phyloP scores from a whole-genome alignment of 192 early-diverging fungal genomes.

The Coemansia sp. region DNA sequence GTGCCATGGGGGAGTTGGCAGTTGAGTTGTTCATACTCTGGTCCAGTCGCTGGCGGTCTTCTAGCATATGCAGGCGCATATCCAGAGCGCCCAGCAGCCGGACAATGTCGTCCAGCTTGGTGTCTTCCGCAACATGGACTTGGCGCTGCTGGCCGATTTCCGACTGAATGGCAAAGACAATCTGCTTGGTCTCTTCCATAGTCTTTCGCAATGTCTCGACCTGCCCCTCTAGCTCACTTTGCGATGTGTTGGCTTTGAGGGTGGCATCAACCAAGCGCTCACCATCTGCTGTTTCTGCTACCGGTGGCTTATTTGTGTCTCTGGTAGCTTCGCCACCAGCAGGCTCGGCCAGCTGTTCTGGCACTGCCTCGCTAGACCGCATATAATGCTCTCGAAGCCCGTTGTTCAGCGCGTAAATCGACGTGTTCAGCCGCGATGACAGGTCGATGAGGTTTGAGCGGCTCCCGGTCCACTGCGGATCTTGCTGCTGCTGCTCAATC shows the following conservation, averaged over 20 bases:
- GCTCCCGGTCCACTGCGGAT: constrained; percentile 6
- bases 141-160: constrained; percentile 34
- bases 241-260: background rate
- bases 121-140: constrained; percentile 17
- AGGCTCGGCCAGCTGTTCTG: background rate
- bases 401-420: constrained; percentile 30
- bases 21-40: background rate
- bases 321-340: background rate
- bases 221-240: constrained; percentile 33
- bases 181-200: constrained; percentile 44
- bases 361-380: constrained; percentile 4
- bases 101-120: constrained; percentile 40
- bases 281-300: constrained; percentile 11
- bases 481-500: constrained; percentile 9
- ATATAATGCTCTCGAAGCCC: constrained; percentile 29
- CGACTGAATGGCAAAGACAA: constrained; percentile 33
- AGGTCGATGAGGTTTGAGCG: constrained; percentile 26
- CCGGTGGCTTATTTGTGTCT: background rate
- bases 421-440: constrained; percentile 32
- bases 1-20: constrained; percentile 4
- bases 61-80: constrained; percentile 50
- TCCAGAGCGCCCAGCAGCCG: constrained; percentile 41
- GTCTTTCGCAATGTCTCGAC: constrained; percentile 42
- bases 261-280: constrained; percentile 19
- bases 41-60: constrained; percentile 30